Conservation (phyloP, 2,329 filamentous ascomycete genomes). For the Drechslerella dactyloides region DNA sequence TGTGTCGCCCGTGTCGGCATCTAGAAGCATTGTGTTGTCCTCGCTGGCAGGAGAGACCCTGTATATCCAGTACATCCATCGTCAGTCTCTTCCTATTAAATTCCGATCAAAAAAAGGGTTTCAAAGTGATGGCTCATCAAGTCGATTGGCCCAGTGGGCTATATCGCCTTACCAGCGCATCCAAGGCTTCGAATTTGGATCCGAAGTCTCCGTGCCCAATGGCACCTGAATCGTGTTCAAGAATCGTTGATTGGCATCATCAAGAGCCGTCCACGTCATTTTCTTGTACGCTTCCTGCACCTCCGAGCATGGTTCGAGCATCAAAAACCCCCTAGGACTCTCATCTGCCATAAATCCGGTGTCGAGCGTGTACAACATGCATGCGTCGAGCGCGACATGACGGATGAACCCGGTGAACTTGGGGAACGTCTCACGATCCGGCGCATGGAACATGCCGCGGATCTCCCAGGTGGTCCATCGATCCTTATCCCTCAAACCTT, state of each 20-base stretch:
- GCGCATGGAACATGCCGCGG: not conserved
- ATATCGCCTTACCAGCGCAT: too few relatives aligned
- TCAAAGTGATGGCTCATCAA: too few relatives aligned
- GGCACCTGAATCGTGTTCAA: not conserved
- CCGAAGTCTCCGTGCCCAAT: not conserved
- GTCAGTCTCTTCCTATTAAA: too few relatives aligned
- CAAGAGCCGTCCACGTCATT: not conserved
- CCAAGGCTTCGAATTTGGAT: too few relatives aligned
- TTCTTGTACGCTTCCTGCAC: not conserved
- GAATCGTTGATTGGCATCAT: not conserved
- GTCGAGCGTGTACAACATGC: not conserved
- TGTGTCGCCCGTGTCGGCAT: not conserved
- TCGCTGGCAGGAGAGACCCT: not conserved
- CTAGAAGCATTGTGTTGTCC: not conserved
- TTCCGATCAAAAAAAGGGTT: too few relatives aligned
- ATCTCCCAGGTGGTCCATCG: not conserved
- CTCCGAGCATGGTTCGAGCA: not conserved
- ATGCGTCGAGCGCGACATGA: not conserved
- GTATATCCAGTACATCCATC: not conserved
- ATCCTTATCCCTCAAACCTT: too few relatives aligned
- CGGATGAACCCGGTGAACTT: not conserved
- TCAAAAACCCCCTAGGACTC: not conserved
- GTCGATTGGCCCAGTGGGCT: too few relatives aligned
- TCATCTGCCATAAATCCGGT: not conserved
- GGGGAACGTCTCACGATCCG: not conserved